Base-by-base conservation (phyloP, 192 early-diverging fungal species). In the Diversispora epigaea region DNA sequence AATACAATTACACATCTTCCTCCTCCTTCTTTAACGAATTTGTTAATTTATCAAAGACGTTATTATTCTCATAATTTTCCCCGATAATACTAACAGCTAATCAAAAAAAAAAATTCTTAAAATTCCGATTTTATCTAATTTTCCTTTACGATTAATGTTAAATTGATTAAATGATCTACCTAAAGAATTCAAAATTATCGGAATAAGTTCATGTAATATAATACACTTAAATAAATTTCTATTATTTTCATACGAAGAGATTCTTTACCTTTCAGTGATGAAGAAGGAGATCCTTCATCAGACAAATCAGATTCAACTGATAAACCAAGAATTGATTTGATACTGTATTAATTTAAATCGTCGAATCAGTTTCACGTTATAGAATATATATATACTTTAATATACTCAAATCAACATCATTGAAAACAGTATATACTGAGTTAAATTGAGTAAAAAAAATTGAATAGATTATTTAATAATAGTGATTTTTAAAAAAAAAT, bases 281-380 rank as follows among this genome's bases (percentile, higher is more conserved):
- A n/a, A n/a, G n/a, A n/a, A n/a, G n/a, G n/a, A 57, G 80, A 80
- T 49, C 77, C 84, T 58, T 74, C 77, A 25, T 84, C 84, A 55
- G 89, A 89, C 55, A 95, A 70, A 68, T 98, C 96, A 12, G 94
- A 91, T 80, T 98, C 96, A 21, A 94, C 86, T 9, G 93, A 92
- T 11, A 93, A 82, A 81, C 95, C 93, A 32, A 98, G 86, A 73
- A 96, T 96, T 46, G 89, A 88, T 21, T 92, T 91, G 77, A 98
- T 88, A 6, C 89, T 86, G 12, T 80, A 69, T 9, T 79, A 80
- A 41, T 79, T 83, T 73, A 95, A 89, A 17, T 71, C 40, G 11
- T 84, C 82, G 93, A 98, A 56, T 91, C 86, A 11, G 89, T 86
- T 80, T 98, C 95, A 56, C 96, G 95, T 22, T 92, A 75, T 84